Conservation (phyloP, 2,329 filamentous ascomycete species). For the Curvularia sp. region DNA sequence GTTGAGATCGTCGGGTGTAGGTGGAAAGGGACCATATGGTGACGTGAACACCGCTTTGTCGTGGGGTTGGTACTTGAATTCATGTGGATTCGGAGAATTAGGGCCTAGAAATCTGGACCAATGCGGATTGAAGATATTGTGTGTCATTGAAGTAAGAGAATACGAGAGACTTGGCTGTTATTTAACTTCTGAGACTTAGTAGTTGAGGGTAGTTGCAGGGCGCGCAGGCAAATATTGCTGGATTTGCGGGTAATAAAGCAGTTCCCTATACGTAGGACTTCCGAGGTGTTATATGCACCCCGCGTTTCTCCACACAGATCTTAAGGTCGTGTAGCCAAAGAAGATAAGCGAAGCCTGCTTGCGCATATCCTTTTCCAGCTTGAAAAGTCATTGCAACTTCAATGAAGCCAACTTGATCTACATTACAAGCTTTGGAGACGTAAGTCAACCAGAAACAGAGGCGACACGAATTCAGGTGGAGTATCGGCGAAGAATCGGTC, state of each 20-base stretch:
- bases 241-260: background rate
- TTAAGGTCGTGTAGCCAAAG: background rate
- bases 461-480: background rate
- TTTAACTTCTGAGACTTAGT: background rate
- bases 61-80: constrained; percentile 29
- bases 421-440: no score
- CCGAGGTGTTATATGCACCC: background rate
- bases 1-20: constrained; percentile 35
- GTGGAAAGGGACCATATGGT: constrained; percentile 40
- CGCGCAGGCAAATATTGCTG: background rate
- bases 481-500: background rate
- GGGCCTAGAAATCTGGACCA: constrained; percentile 38
- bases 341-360: background rate
- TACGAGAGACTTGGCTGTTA: background rate
- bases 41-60: constrained; percentile 30
- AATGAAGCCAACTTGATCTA: no score
- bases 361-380: background rate
- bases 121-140: constrained; percentile 35
- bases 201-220: no score
- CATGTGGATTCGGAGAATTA: constrained; percentile 32
- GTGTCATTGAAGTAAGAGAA: constrained; percentile 18
- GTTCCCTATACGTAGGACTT: background rate
- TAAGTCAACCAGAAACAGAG: constrained; percentile 10
- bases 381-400: background rate
- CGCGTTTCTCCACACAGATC: background rate